Evolutionary conservation across 2,329 filamentous ascomycete genomes (phyloP).

Genomic region (Apiospora pterosperma): DNA sequence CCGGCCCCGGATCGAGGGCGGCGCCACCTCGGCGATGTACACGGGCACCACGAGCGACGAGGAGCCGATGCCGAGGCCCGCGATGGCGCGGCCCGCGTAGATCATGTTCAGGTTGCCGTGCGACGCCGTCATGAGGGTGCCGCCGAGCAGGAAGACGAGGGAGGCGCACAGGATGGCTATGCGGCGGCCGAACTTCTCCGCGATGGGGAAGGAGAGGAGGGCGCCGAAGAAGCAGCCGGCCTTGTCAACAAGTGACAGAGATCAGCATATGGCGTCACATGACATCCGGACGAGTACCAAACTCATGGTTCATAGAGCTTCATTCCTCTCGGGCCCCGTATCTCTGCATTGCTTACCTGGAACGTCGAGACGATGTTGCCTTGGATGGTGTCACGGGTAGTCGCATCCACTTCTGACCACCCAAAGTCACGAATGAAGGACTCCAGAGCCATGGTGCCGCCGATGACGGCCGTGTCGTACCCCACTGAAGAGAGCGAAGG

Average conservation of each 20-base stretch:
- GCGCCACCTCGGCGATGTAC: constrained; percentile 55
- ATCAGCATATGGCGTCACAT: constrained; percentile 17
- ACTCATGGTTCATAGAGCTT: neutral
- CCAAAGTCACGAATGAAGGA: constrained; percentile 31
- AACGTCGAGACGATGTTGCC: constrained; percentile 42
- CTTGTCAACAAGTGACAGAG: constrained; percentile 20
- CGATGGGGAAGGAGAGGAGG: constrained; percentile 50
- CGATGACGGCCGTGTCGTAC: constrained; percentile 5
- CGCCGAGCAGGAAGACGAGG: constrained; percentile 45
- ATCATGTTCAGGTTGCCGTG: constrained; percentile 45
- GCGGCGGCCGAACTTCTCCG: constrained; percentile 53
- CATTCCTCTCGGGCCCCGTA: neutral
- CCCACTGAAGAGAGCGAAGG: neutral
- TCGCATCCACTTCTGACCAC: constrained; percentile 21
- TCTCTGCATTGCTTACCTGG: neutral
- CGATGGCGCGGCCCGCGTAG: constrained; percentile 50
- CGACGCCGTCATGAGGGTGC: constrained; percentile 47
- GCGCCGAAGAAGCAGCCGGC: constrained; percentile 55
- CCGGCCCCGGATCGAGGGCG: constrained; percentile 47
- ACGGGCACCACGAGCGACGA: constrained; percentile 52
- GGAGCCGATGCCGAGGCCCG: constrained; percentile 47
- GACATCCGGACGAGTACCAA: neutral
- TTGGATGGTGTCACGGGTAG: constrained; percentile 28
- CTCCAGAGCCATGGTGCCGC: constrained; percentile 5
- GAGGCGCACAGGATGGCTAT: constrained; percentile 49